phyloP scores from a whole-genome alignment of 2,329 filamentous ascomycete genomes.

The Nigrospora oryzae region DNA sequence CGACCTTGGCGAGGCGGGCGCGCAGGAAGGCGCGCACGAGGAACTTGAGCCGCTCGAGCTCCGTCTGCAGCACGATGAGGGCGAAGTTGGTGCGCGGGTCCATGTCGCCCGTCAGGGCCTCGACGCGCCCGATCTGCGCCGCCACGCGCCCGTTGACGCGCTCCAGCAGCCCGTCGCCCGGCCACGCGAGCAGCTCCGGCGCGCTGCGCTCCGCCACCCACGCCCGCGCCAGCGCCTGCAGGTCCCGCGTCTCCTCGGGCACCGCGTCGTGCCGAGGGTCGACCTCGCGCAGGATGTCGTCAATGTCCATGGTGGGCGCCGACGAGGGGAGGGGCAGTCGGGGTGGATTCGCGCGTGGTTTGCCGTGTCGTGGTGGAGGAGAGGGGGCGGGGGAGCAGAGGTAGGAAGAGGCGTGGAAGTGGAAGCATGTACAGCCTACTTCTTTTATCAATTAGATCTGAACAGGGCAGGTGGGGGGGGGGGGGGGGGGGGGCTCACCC shows the following conservation, averaged over 20 bases:
- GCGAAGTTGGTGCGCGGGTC: constrained; percentile 88
- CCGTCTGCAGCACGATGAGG: constrained; percentile 91
- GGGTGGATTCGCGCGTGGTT: too few species aligned
- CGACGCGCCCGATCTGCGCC: constrained; percentile 61
- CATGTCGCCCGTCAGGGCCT: constrained; percentile 74
- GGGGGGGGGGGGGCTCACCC: too few species aligned
- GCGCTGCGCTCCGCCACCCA: constrained; percentile 91
- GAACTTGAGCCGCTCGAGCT: constrained; percentile 90
- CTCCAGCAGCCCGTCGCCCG: constrained; percentile 67
- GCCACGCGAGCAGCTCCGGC: constrained; percentile 77
- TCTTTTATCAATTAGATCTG: too few species aligned
- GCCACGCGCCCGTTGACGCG: constrained; percentile 68
- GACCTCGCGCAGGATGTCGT: constrained; percentile 70
- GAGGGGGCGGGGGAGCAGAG: too few species aligned
- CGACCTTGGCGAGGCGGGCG: constrained; percentile 83
- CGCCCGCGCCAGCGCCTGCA: constrained; percentile 81
- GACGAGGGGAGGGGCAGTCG: too few species aligned
- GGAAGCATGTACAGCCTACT: too few species aligned
- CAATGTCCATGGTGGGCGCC: constrained; percentile 56
- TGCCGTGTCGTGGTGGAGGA: too few species aligned
- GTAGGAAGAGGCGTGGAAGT: too few species aligned
- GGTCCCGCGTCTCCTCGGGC: constrained; percentile 58
- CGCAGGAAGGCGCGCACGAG: constrained; percentile 76
- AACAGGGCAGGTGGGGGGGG: too few species aligned
- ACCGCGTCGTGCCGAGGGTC: constrained; percentile 48